phyloP scores from a whole-genome alignment of 2,329 filamentous ascomycete genomes.

The Talaromyces sp. region DNA sequence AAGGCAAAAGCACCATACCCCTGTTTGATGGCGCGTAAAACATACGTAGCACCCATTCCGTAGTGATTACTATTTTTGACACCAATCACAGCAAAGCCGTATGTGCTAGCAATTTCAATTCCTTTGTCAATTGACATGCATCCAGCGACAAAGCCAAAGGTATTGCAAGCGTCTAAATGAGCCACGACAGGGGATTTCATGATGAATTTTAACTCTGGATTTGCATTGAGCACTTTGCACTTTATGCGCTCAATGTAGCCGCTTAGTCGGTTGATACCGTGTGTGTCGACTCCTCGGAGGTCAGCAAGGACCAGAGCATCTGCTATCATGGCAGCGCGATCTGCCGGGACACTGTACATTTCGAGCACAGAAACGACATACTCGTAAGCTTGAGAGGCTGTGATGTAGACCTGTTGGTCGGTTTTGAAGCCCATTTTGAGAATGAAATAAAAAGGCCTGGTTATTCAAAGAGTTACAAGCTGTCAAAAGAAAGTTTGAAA shows the following conservation, averaged over 20 bases:
- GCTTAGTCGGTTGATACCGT: slow-evolving; percentile 25
- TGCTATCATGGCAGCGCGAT: slow-evolving; percentile 17
- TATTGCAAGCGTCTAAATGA: slow-evolving; percentile 28
- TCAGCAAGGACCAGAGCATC: slow-evolving; percentile 25
- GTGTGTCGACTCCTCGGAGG: slow-evolving; percentile 27
- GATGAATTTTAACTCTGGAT: slow-evolving; percentile 19
- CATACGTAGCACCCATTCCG: slow-evolving; percentile 28
- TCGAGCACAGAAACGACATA: neutral
- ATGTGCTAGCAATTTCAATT: slow-evolving; percentile 19
- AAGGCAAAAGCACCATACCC: slow-evolving; percentile 29
- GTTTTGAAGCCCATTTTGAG: neutral
- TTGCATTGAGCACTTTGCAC: slow-evolving; percentile 22
- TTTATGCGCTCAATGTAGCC: slow-evolving; percentile 25
- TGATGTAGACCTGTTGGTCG: neutral
- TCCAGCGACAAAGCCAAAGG: slow-evolving; percentile 29
- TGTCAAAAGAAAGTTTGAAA: neutral
- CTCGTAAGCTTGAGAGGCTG: neutral
- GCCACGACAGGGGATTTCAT: slow-evolving; percentile 27
- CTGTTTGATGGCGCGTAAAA: slow-evolving; percentile 22
- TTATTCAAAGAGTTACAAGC: neutral
- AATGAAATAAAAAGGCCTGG: neutral
- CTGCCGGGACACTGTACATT: neutral
- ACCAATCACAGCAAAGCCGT: slow-evolving; percentile 26
- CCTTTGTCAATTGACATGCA: slow-evolving; percentile 23
- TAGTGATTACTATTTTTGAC: slow-evolving; percentile 26